phyloP scores from a whole-genome alignment of 257 asterid genomes.

The Thymus mandschuricus region DNA sequence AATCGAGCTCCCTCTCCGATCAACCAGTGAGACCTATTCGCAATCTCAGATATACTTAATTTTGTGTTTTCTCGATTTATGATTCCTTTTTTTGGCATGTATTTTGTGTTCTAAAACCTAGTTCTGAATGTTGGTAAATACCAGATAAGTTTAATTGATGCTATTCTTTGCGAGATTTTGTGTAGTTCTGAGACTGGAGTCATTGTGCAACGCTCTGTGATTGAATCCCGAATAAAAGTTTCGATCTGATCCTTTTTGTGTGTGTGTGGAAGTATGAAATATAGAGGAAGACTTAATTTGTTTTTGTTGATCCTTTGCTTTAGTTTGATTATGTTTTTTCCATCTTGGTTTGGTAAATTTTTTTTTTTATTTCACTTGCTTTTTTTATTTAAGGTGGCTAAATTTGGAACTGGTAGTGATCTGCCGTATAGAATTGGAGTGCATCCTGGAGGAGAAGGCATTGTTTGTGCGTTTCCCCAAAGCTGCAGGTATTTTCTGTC shows the following conservation, averaged over 20 bases:
- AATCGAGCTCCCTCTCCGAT: slow-evolving; percentile 62
- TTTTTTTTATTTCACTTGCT: slow-evolving; percentile 14
- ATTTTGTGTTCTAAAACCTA: slow-evolving; percentile 1
- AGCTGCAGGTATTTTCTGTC: slow-evolving; percentile 68
- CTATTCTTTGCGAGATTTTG: slow-evolving; percentile 10
- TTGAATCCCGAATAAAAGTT: neutral
- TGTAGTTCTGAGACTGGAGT: neutral
- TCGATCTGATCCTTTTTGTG: slow-evolving; percentile 22
- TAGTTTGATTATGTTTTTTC: neutral
- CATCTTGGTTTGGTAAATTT: slow-evolving; percentile 4
- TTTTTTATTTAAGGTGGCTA: slow-evolving; percentile 53
- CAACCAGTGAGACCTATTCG: slow-evolving; percentile 61
- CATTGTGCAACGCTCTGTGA: neutral
- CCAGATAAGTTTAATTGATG: slow-evolving; percentile 5
- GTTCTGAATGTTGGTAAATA: slow-evolving; percentile 22
- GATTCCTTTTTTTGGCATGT: slow-evolving; percentile 9
- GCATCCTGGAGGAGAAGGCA: slow-evolving; percentile 90
- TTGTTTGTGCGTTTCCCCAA: slow-evolving; percentile 75
- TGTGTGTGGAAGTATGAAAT: neutral
- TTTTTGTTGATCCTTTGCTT: neutral
- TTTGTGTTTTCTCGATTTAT: neutral
- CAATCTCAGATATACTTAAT: neutral
- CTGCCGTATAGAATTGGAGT: slow-evolving; percentile 88
- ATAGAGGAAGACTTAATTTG: neutral
- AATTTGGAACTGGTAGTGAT: slow-evolving; percentile 74